These are phyloP conservation scores for Saccharomycodes ludwigii DNA, from an alignment of 805 yeast genomes.

Conservation along the genomic window DNA sequence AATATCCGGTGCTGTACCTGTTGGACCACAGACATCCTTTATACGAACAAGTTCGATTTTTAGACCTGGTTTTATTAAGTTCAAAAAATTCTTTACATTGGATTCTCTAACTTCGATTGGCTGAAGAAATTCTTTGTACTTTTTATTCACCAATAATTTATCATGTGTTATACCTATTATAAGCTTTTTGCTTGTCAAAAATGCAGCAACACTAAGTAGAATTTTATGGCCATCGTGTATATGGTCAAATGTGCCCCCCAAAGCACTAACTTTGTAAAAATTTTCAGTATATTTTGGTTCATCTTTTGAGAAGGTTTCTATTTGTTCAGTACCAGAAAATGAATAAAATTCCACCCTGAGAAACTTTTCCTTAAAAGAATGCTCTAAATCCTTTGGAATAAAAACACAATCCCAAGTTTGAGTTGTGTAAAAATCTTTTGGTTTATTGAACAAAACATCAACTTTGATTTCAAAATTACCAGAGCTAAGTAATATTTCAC, in stretches of 20 bases:
- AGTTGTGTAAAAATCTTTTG: too few relatives aligned
- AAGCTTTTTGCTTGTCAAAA: conserved; percentile 38
- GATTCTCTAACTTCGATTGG: conserved; percentile 38
- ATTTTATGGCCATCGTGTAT: conserved; percentile 92
- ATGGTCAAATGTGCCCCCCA: conserved; percentile 97
- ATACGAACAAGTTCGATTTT: conserved; percentile 46
- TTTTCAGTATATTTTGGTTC: conserved; percentile 8
- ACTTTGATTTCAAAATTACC: background rate
- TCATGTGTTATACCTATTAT: conserved; percentile 81
- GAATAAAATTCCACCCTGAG: background rate
- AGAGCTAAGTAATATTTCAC: background rate
- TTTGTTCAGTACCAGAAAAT: background rate
- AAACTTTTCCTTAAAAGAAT: too few relatives aligned
- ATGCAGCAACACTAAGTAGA: conserved; percentile 59
- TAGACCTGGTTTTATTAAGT: conserved; percentile 33
- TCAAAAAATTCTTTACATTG: conserved; percentile 38
- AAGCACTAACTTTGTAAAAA: conserved; percentile 35
- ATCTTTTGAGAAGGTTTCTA: background rate
- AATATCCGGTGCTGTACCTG: conserved; percentile 61
- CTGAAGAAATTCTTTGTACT: conserved; percentile 55
- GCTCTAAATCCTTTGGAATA: conserved; percentile 3
- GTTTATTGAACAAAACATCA: background rate
- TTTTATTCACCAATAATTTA: conserved; percentile 60
- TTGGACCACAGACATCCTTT: conserved; percentile 88
- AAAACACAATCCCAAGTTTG: conserved; percentile 2